phyloP scores from a whole-genome alignment of 2,329 filamentous ascomycete genomes.

The Fusarium solani-melongenae region DNA sequence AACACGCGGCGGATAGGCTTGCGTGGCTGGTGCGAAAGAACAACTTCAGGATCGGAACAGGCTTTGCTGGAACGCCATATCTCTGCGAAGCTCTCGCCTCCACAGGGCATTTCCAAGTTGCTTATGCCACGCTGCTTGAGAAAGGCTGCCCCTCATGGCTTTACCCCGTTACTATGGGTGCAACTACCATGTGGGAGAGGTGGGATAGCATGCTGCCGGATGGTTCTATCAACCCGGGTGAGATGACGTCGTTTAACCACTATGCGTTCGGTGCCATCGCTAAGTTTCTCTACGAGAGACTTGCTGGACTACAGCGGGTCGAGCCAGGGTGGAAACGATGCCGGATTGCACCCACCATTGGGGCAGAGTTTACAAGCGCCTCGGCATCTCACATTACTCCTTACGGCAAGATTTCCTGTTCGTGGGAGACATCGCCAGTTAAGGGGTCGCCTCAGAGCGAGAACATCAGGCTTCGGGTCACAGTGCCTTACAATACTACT shows the following conservation, averaged over 20 bases:
- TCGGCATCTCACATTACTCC: conserved; percentile 9
- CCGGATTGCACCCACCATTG: neutral
- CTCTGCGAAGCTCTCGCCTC: conserved; percentile 3
- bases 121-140: conserved; percentile 52
- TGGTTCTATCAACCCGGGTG: conserved; percentile 51
- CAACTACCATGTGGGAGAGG: conserved; percentile 56
- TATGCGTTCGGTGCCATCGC: conserved; percentile 54
- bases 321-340: conserved; percentile 31
- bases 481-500: neutral
- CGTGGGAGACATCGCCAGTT: neutral
- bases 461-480: neutral
- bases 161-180: conserved; percentile 53
- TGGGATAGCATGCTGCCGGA: conserved; percentile 54
- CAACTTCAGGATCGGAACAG: conserved; percentile 27
- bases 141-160: conserved; percentile 50
- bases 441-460: neutral
- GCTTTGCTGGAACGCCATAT: conserved; percentile 52
- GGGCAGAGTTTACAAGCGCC: conserved; percentile 12
- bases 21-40: conserved; percentile 15
- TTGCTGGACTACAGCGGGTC: conserved; percentile 26
- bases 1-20: neutral
- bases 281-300: conserved; percentile 48
- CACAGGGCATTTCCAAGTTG: neutral
- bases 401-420: conserved; percentile 1
- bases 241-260: conserved; percentile 57